A percentile compares a stretch with the other conserved stretches of the same genome.
phyloP scores from a whole-genome alignment of 257 asterid species.

The Oldenlandia corymbosa region DNA sequence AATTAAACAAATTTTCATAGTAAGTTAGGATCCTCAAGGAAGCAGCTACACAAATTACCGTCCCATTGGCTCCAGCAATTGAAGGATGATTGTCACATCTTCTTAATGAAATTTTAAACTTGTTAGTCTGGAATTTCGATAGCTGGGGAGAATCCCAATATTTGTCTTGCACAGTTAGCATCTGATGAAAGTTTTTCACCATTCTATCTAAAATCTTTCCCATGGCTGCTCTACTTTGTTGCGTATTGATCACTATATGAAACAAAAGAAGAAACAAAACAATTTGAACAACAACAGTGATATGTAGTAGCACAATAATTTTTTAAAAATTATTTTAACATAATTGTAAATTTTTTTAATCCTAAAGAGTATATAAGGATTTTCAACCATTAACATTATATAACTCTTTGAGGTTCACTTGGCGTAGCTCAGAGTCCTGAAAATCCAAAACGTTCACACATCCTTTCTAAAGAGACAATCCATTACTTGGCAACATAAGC shows the following conservation, averaged over 20 bases:
- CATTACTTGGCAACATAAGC: too few relatives aligned
- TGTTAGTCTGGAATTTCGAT: constrained; percentile 28
- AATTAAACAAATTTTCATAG: constrained; percentile 36
- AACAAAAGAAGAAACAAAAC: too few relatives aligned
- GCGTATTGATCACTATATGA: constrained; percentile 38
- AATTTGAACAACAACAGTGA: too few relatives aligned
- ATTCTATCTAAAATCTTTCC: constrained; percentile 60
- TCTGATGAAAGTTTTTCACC: constrained; percentile 50
- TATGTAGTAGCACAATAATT: too few relatives aligned
- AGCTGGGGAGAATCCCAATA: constrained; percentile 35
- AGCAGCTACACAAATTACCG: constrained; percentile 44
- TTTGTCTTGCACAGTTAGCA: constrained; percentile 40
- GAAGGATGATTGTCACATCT: constrained; percentile 27
- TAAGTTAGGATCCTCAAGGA: constrained; percentile 59
- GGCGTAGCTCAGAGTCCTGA: too few relatives aligned
- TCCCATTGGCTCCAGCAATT: constrained; percentile 35
- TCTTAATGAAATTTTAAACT: constrained; percentile 42
- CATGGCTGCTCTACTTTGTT: constrained; percentile 41
- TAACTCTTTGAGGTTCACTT: too few relatives aligned
- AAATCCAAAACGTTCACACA: too few relatives aligned
- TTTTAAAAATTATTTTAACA: too few relatives aligned
- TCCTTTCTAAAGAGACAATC: too few relatives aligned
- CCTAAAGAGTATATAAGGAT: too few relatives aligned
- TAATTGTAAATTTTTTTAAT: too few relatives aligned
- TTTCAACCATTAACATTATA: too few relatives aligned